Evolutionary conservation across 768 basidiomycete species (phyloP).

Genomic region (Tubosaeta brunneosetosa): DNA sequence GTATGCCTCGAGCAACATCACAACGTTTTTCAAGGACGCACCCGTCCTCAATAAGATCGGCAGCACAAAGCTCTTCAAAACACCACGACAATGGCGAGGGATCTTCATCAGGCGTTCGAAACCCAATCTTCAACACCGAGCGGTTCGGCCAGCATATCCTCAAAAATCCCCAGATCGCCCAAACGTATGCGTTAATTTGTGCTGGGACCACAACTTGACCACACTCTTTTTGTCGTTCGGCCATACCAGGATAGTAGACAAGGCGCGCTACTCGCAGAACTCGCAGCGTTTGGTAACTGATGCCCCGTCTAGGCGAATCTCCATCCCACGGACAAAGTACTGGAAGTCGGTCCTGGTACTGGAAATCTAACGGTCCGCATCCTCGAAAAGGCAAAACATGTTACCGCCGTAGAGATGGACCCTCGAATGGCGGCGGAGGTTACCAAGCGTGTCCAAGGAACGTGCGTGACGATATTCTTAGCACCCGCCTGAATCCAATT

Average conservation of each 20-base stretch:
- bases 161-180: conserved; percentile 87
- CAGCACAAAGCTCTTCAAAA: conserved; percentile 25
- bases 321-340: conserved; percentile 89
- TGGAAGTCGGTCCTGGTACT: conserved; percentile 97
- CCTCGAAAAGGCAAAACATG: conserved; percentile 87
- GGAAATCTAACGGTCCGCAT: conserved; percentile 95
- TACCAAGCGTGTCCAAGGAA: conserved; percentile 95
- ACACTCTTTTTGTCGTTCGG: conserved; percentile 1
- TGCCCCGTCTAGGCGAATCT: conserved; percentile 65
- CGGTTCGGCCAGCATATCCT: conserved; percentile 97
- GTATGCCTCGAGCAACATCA: conserved; percentile 78
- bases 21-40: conserved; percentile 70
- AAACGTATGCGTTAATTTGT: conserved; percentile 56
- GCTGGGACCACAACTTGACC: conserved; percentile 15
- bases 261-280: conserved; percentile 32
- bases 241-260: conserved; percentile 53
- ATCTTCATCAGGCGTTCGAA: conserved; percentile 48
- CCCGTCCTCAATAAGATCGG: conserved; percentile 51
- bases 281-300: neutral
- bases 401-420: conserved; percentile 95
- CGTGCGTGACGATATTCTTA: conserved; percentile 53
- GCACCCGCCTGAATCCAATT: neutral
- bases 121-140: conserved; percentile 92
- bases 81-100: conserved; percentile 39
- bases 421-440: conserved; percentile 98